Evolutionary conservation across 2,329 filamentous ascomycete species (phyloP).

Genomic region (Aspergillus sp.): DNA sequence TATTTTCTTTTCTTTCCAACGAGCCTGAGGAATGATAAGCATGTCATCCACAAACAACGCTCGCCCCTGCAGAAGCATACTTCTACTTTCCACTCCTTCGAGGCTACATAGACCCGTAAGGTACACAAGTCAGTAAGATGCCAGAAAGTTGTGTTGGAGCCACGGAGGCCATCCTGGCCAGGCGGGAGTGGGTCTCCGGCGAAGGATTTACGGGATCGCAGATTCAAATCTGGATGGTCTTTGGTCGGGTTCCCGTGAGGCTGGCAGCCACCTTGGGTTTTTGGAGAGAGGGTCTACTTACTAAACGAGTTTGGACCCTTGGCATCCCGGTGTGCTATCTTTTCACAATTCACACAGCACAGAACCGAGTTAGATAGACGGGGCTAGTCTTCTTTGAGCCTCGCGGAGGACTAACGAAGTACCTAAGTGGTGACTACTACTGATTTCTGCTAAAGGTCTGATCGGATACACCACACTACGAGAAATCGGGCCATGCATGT

Average conservation of each 20-base stretch:
- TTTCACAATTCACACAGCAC: too few species aligned
- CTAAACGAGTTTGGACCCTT: not conserved
- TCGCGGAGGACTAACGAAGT: too few species aligned
- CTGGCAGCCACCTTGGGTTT: too few species aligned
- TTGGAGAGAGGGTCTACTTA: too few species aligned
- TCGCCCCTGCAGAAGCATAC: not conserved
- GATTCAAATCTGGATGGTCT: not conserved
- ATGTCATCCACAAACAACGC: not conserved
- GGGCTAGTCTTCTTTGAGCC: too few species aligned
- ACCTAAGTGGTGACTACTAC: too few species aligned
- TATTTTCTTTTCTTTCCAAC: not conserved
- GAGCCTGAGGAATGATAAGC: not conserved
- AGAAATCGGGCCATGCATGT: not conserved
- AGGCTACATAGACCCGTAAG: too few species aligned
- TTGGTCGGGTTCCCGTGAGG: not conserved
- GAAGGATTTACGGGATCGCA: not conserved
- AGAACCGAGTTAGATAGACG: too few species aligned
- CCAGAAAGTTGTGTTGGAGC: too few species aligned
- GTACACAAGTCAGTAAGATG: too few species aligned
- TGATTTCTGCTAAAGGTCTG: not conserved
- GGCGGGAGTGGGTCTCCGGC: not conserved
- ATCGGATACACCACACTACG: not conserved
- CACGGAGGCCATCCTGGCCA: not conserved
- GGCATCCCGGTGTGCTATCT: not conserved
- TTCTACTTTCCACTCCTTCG: not conserved